Evolutionary conservation across 352 stramenopile species (phyloP), one percentile per base, ranked within the genome.

Genomic region (Halophytophthora polymorphica): DNA sequence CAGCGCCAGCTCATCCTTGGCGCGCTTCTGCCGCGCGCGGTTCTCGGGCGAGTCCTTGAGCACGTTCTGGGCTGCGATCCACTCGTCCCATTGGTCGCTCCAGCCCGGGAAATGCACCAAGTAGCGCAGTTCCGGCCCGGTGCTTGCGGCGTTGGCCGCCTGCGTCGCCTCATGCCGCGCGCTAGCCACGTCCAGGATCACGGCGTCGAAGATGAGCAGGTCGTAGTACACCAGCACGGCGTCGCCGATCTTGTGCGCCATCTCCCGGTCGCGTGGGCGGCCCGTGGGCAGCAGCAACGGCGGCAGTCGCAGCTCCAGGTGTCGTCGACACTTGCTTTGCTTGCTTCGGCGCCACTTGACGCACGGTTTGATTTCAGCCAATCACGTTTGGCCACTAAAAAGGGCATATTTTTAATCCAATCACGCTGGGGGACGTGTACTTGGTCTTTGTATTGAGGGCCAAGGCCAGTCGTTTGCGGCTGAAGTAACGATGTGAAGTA

Each of bases 181-280:
- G 5, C 15, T 44, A 0, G 62, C 53, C 4, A 67, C 17, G 37
- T 53, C 43, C 6, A 59, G 59, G 28, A 69, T 56, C 12, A 54
- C 25, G 19, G 60, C 55, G 50, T 69, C 60, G 36, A 61, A 69
- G 36, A 69, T 56, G 10, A 65, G 60, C 50, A 69, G 46, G 45
- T 69, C 60, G 56, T 69, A 67, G 59, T 67, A 67, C 34, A 67
- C 59, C 22, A 67, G 59, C 53, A 67, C 59, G n/a, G 42, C 44
- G 38, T 67, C 59, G 48, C 47, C 59, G 25, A 33, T 44, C 49
- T 56, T 45, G 21, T 64, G 55, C 48, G 8, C 59, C 59, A 67
- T 69, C 25, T 8, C 25, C 25, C 25, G 25, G 25, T 31, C 25
- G 8, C 25, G 25, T 31, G 25, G 25, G 25, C 4, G 25, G 8